Evolutionary conservation across 306 rosid species (phyloP).

Genomic region (Fragaria iinumae): DNA sequence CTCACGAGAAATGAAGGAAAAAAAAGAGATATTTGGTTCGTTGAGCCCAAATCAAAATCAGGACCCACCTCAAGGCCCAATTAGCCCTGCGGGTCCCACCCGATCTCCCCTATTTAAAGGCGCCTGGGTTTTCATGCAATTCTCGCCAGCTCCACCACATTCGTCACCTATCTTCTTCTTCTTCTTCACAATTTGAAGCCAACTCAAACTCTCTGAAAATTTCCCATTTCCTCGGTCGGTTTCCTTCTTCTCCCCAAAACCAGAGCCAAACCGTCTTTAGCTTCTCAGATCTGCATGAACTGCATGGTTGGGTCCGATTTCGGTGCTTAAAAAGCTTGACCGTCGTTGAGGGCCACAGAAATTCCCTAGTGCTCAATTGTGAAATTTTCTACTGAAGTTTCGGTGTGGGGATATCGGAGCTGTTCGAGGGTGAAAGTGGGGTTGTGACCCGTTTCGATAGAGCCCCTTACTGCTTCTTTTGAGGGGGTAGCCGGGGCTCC

Average conservation of each 20-base stretch:
- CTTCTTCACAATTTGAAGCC: not conserved
- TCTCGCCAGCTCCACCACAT: conserved; percentile 54
- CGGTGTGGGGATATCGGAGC: conserved; percentile 65
- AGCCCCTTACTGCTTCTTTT: conserved; percentile 62
- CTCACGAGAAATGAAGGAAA: conserved; percentile 24
- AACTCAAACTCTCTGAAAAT: not conserved
- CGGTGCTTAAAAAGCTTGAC: not conserved
- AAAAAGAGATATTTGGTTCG: not conserved
- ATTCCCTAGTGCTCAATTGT: too few relatives aligned
- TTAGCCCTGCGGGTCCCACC: not conserved
- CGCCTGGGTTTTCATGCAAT: conserved; percentile 51
- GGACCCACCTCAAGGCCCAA: conserved; percentile 35
- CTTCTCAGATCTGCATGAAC: conserved; percentile 23
- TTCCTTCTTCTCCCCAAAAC: not conserved
- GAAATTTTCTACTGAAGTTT: conserved; percentile 44
- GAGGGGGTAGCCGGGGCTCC: conserved; percentile 99
- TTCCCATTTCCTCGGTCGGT: not conserved
- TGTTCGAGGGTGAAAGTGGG: conserved; percentile 35
- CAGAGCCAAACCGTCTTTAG: not conserved
- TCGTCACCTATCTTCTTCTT: conserved; percentile 2
- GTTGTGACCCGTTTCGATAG: conserved; percentile 37
- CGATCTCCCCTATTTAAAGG: conserved; percentile 40
- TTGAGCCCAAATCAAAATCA: conserved; percentile 14
- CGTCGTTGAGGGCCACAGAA: not conserved
- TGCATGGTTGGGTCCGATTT: conserved; percentile 36